Conservation (phyloP, 2,329 filamentous ascomycete genomes). For the Talaromyces sp. region DNA sequence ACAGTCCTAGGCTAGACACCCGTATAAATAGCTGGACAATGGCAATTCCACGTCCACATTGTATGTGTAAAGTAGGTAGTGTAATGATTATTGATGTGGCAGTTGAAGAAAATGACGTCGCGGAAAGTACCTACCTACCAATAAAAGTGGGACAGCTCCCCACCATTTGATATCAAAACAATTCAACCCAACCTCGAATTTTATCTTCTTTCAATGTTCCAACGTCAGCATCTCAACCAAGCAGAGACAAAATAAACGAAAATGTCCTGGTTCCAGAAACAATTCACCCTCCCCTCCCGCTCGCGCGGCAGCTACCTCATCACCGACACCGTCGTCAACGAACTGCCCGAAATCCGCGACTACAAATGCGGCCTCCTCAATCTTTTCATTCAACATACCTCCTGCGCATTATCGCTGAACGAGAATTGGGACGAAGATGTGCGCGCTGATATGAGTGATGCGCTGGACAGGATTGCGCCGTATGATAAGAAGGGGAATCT, state of each 20-base stretch:
- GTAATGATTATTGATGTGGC: too few species aligned
- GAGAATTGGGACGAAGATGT: constrained; percentile 89
- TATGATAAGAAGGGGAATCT: constrained; percentile 73
- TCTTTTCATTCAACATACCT: constrained; percentile 94
- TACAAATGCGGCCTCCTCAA: constrained; percentile 87
- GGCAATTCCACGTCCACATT: too few species aligned
- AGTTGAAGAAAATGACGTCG: not conserved
- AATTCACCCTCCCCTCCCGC: constrained; percentile 72
- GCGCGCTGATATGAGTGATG: constrained; percentile 89
- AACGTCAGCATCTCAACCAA: not conserved
- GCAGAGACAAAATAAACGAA: constrained; percentile 39
- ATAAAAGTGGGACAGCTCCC: not conserved
- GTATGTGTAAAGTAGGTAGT: too few species aligned
- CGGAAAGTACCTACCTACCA: not conserved
- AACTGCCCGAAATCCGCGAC: constrained; percentile 73
- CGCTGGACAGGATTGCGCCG: constrained; percentile 84
- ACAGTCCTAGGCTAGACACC: not conserved
- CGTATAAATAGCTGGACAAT: not conserved
- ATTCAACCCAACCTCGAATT: not conserved
- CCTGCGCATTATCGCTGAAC: constrained; percentile 84
- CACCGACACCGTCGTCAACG: constrained; percentile 68
- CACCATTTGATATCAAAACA: not conserved
- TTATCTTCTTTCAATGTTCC: not conserved
- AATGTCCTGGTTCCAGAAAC: constrained; percentile 79
- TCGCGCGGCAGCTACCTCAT: constrained; percentile 86